Evolutionary conservation across 306 rosid genomes (phyloP).

Genomic region (Quercus engelmannii): DNA sequence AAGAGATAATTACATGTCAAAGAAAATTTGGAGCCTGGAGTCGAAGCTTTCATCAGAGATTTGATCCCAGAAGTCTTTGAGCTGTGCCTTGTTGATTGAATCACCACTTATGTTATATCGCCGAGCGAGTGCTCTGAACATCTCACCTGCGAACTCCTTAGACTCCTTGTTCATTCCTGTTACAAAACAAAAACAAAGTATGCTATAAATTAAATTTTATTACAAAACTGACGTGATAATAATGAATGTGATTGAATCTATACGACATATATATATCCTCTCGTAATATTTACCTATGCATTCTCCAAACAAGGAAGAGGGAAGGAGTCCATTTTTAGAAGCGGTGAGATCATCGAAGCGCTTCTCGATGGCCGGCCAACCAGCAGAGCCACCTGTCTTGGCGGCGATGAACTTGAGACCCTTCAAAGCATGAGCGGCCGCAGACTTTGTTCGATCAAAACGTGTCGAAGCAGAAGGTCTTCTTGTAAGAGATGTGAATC

Average conservation of each 20-base stretch:
- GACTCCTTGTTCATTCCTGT: constrained; percentile 63
- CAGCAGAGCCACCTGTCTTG: constrained; percentile 29
- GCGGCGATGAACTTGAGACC: constrained; percentile 51
- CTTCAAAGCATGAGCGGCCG: constrained; percentile 48
- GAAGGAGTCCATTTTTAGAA: constrained; percentile 42
- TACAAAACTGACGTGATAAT: too few relatives aligned
- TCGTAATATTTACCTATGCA: constrained; percentile 39
- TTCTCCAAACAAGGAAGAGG: constrained; percentile 46
- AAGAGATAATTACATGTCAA: constrained; percentile 45
- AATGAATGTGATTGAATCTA: too few relatives aligned
- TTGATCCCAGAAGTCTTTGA: constrained; percentile 51
- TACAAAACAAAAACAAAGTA: too few relatives aligned
- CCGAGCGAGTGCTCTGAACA: constrained; percentile 52
- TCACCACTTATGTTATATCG: constrained; percentile 38
- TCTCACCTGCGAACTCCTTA: constrained; percentile 57
- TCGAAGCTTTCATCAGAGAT: constrained; percentile 57
- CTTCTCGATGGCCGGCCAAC: constrained; percentile 46
- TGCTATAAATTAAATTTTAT: too few relatives aligned
- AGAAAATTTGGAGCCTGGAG: constrained; percentile 55
- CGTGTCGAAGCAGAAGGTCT: constrained; percentile 28
- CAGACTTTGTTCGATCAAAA: constrained; percentile 44
- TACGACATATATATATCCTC: too few relatives aligned
- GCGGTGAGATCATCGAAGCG: constrained; percentile 43
- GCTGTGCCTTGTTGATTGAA: constrained; percentile 38
- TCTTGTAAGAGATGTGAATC: constrained; percentile 35